phyloP scores from a whole-genome alignment of 2,329 filamentous ascomycete genomes.

The Ceratocystis cacaofunesta region DNA sequence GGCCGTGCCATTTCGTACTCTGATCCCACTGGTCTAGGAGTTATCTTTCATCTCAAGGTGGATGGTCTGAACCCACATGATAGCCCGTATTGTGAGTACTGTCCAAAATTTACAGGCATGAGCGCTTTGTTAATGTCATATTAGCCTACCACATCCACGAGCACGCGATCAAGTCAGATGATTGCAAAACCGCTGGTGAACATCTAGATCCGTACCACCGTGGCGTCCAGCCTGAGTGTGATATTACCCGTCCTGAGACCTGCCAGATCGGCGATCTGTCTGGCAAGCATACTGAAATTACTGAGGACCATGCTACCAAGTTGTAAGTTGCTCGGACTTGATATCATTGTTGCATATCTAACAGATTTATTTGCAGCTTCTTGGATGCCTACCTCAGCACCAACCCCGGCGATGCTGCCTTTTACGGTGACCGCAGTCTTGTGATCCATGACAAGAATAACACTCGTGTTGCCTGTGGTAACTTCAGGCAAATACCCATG shows the following conservation, averaged over 20 bases:
- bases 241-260: slow-evolving; percentile 31
- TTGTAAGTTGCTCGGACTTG: slow-evolving; percentile 8
- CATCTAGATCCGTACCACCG: slow-evolving; percentile 44
- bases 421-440: slow-evolving; percentile 33
- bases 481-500: slow-evolving; percentile 22
- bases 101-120: neutral
- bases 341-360: neutral
- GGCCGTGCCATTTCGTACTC: slow-evolving; percentile 14
- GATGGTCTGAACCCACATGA: slow-evolving; percentile 11
- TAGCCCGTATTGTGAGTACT: slow-evolving; percentile 14
- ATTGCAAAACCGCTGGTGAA: slow-evolving; percentile 38
- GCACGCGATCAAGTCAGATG: slow-evolving; percentile 31
- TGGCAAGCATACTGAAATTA: slow-evolving; percentile 41
- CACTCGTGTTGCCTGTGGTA: slow-evolving; percentile 30
- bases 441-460: slow-evolving; percentile 30
- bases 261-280: slow-evolving; percentile 47
- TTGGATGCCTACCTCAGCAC: slow-evolving; percentile 30
- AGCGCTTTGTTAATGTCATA: neutral
- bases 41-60: slow-evolving; percentile 15
- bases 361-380: slow-evolving; percentile 22
- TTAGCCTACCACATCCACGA: slow-evolving; percentile 45
- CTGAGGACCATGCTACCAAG: slow-evolving; percentile 22
- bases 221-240: slow-evolving; percentile 34
- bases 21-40: slow-evolving; percentile 15
- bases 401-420: slow-evolving; percentile 26